Conservation (phyloP, 1,139 yeast species). For the Nadsonia commutata region DNA sequence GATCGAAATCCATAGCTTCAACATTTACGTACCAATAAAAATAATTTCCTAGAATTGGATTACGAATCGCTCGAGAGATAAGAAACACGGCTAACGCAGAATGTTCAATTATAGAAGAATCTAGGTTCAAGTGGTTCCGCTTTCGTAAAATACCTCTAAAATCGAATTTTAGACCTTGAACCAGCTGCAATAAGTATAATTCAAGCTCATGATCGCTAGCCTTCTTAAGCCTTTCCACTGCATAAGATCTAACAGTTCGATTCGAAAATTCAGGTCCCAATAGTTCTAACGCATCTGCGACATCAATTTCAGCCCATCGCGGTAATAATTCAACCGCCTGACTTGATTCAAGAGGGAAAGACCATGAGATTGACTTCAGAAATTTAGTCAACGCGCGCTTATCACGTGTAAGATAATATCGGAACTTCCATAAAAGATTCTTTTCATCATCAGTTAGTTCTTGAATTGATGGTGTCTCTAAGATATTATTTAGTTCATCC, state of each 20-base stretch:
- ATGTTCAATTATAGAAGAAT: not conserved
- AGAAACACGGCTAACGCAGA: conserved; percentile 34
- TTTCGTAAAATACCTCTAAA: conserved; percentile 7
- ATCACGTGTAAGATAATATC: conserved; percentile 71
- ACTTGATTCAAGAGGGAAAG: conserved; percentile 61
- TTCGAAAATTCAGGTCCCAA: conserved; percentile 57
- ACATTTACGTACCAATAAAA: conserved; percentile 89
- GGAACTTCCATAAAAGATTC: conserved; percentile 79
- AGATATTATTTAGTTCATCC: conserved; percentile 52
- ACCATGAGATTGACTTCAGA: conserved; percentile 79
- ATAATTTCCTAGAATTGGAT: conserved; percentile 58
- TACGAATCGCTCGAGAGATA: conserved; percentile 54
- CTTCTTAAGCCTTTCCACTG: conserved; percentile 65
- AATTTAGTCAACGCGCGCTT: conserved; percentile 70
- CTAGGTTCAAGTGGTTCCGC: conserved; percentile 6
- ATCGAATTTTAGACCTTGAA: conserved; percentile 83
- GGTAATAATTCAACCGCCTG: conserved; percentile 55
- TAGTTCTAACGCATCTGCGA: conserved; percentile 85
- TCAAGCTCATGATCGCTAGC: conserved; percentile 74
- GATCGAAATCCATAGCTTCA: conserved; percentile 35
- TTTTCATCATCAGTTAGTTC: conserved; percentile 72
- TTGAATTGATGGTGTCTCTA: conserved; percentile 71
- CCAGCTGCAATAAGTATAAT: conserved; percentile 73
- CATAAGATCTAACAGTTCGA: conserved; percentile 56
- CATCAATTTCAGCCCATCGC: conserved; percentile 63